Conservation (phyloP, 192 early-diverging fungal genomes). For the Entomortierella parvispora region DNA sequence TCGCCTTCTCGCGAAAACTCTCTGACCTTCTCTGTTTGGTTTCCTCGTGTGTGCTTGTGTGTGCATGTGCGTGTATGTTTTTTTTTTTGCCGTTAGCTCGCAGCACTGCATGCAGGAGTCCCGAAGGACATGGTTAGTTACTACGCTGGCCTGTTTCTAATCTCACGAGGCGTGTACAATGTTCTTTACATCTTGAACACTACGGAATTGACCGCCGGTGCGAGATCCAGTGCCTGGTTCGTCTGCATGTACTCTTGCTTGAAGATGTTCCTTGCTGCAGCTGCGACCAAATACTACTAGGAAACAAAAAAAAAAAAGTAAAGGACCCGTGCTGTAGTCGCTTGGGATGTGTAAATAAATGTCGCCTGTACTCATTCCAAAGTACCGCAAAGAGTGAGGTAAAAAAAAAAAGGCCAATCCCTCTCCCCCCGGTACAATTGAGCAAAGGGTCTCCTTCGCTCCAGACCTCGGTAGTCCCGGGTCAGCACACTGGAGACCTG, state of each 20-base stretch:
- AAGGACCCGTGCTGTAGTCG: not conserved
- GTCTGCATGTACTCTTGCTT: not conserved
- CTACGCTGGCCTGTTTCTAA: not conserved
- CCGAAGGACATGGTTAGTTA: not conserved
- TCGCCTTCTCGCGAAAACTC: too few species aligned
- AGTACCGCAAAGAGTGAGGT: not conserved
- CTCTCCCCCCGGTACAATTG: too few species aligned
- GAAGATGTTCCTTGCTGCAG: conserved; percentile 1
- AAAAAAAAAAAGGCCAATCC: not conserved
- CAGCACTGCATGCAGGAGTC: conserved; percentile 3
- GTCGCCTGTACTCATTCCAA: not conserved
- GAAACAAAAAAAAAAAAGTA: not conserved
- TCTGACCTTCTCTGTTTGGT: too few species aligned
- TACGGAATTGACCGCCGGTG: not conserved
- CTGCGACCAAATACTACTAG: not conserved
- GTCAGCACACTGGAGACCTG: too few species aligned
- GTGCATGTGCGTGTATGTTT: too few species aligned
- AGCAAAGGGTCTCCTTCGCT: too few species aligned
- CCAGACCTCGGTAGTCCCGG: too few species aligned
- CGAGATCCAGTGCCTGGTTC: not conserved
- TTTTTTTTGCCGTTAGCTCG: not conserved
- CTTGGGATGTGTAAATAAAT: not conserved
- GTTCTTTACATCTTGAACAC: conserved; percentile 6
- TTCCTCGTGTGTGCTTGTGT: too few species aligned
- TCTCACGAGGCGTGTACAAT: not conserved